A percentile compares a stretch with the other conserved stretches of the same genome.
These are phyloP conservation scores for Cyberlindnera americana DNA, from an alignment of 805 yeast species.

Conservation along the genomic window DNA sequence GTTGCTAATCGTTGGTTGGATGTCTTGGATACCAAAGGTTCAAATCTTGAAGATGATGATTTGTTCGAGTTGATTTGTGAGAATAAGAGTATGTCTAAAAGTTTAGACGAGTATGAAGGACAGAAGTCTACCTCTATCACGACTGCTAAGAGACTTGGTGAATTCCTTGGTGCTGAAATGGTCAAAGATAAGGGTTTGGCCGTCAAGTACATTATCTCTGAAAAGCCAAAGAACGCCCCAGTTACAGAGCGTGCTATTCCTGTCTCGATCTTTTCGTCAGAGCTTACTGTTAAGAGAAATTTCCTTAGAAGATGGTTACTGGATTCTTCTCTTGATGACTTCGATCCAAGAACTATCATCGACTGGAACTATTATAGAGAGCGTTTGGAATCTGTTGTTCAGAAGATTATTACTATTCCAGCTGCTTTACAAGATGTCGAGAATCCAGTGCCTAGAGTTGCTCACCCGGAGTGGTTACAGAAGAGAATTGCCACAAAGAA, in stretches of 20 bases:
- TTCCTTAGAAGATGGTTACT: constrained; percentile 84
- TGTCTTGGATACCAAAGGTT: constrained; percentile 83
- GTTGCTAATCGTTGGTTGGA: constrained; percentile 97
- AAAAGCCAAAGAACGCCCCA: constrained; percentile 78
- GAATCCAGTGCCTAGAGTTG: constrained; percentile 93
- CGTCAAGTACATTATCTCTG: constrained; percentile 88
- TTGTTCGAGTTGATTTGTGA: constrained; percentile 93
- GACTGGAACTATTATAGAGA: constrained; percentile 95
- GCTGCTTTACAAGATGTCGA: constrained; percentile 87
- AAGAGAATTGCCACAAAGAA: constrained; percentile 55
- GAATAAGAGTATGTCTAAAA: constrained; percentile 91
- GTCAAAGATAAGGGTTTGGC: constrained; percentile 95
- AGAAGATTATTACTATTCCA: constrained; percentile 93
- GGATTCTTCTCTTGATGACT: constrained; percentile 70
- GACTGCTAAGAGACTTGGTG: constrained; percentile 90
- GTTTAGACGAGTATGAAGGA: constrained; percentile 80
- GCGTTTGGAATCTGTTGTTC: constrained; percentile 87
- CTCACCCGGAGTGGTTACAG: constrained; percentile 91
- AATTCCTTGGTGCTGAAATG: constrained; percentile 94
- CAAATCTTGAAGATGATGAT: constrained; percentile 88
- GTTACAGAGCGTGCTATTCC: constrained; percentile 97
- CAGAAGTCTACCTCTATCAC: constrained; percentile 96
- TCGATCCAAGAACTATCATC: constrained; percentile 83
- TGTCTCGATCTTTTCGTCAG: constrained; percentile 91
- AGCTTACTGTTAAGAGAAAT: constrained; percentile 59